phyloP scores from a whole-genome alignment of 495 filamentous ascomycete genomes.

The Ascodesmis nigricans region DNA sequence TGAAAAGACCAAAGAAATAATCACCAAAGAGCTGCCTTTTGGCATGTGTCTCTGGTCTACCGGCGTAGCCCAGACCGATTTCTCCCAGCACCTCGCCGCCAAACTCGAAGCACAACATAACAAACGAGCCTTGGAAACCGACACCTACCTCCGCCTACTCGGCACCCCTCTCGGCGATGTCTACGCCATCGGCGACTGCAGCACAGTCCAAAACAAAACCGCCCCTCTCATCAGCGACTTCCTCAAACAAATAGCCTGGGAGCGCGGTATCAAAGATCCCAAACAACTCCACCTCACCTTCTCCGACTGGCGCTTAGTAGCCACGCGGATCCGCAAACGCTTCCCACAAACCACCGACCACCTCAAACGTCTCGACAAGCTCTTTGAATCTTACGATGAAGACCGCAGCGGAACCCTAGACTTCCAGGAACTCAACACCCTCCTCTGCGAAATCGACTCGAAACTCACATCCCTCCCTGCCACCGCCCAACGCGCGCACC shows the following conservation, averaged over 20 bases:
- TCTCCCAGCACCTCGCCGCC: slow-evolving; percentile 48
- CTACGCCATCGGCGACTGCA: slow-evolving; percentile 93
- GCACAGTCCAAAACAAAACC: slow-evolving; percentile 90
- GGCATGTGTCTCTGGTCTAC: slow-evolving; percentile 98
- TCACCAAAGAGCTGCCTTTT: slow-evolving; percentile 85
- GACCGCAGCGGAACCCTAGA: slow-evolving; percentile 84
- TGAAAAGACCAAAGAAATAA: slow-evolving; percentile 39
- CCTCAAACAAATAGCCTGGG: slow-evolving; percentile 74
- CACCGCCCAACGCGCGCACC: slow-evolving; percentile 90
- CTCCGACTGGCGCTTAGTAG: slow-evolving; percentile 67
- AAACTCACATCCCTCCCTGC: slow-evolving; percentile 73
- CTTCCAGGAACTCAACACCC: slow-evolving; percentile 72
- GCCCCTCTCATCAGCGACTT: slow-evolving; percentile 71
- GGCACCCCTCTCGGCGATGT: slow-evolving; percentile 87
- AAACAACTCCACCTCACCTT: slow-evolving; percentile 65
- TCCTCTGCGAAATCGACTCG: slow-evolving; percentile 73
- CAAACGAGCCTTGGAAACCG: slow-evolving; percentile 79
- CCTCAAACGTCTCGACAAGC: slow-evolving; percentile 63
- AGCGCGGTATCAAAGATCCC: slow-evolving; percentile 60
- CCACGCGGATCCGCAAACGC: slow-evolving; percentile 55
- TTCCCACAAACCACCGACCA: slow-evolving; percentile 90
- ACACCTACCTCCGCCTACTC: slow-evolving; percentile 76
- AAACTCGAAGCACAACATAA: slow-evolving; percentile 61
- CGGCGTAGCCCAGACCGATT: slow-evolving; percentile 69
- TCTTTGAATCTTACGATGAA: slow-evolving; percentile 80